These are phyloP conservation scores for Candida smagusa DNA, from an alignment of 1,139 yeast genomes.

Conservation along the genomic window DNA sequence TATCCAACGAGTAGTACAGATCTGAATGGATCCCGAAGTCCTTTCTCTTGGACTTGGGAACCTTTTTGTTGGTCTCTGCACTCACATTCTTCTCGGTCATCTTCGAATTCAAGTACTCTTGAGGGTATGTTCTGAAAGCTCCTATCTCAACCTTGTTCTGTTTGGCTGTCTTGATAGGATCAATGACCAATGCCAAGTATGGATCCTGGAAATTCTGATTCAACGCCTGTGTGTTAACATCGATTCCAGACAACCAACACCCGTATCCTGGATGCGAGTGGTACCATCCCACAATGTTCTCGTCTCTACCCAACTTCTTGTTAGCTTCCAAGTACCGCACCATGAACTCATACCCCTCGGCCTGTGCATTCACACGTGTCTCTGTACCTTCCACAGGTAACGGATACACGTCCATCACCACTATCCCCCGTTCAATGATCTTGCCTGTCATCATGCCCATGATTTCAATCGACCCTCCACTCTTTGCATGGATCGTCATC, in stretches of 20 bases:
- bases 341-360: constrained; percentile 94
- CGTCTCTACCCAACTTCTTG: constrained; percentile 43
- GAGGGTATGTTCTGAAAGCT: constrained; percentile 81
- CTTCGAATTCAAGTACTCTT: constrained; percentile 21
- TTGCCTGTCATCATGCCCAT: constrained; percentile 95
- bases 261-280: constrained; percentile 98
- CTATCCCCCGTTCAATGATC: constrained; percentile 53
- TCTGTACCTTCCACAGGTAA: constrained; percentile 96
- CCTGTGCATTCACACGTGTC: constrained; percentile 90
- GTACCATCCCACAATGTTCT: constrained; percentile 87
- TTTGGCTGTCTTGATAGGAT: constrained; percentile 67
- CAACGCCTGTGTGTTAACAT: constrained; percentile 80
- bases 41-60: constrained; percentile 48
- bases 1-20: constrained; percentile 66
- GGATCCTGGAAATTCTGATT: constrained; percentile 92
- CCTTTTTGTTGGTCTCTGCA: constrained; percentile 11
- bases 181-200: constrained; percentile 82
- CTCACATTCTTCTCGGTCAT: constrained; percentile 3
- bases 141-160: constrained; percentile 81
- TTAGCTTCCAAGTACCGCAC: constrained; percentile 70
- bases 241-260: constrained; percentile 89
- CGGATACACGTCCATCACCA: constrained; percentile 80
- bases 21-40: constrained; percentile 74
- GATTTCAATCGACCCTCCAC: constrained; percentile 87
- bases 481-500: constrained; percentile 78